Conservation (phyloP, 1,139 yeast species). For the Taiozyma onychis region DNA sequence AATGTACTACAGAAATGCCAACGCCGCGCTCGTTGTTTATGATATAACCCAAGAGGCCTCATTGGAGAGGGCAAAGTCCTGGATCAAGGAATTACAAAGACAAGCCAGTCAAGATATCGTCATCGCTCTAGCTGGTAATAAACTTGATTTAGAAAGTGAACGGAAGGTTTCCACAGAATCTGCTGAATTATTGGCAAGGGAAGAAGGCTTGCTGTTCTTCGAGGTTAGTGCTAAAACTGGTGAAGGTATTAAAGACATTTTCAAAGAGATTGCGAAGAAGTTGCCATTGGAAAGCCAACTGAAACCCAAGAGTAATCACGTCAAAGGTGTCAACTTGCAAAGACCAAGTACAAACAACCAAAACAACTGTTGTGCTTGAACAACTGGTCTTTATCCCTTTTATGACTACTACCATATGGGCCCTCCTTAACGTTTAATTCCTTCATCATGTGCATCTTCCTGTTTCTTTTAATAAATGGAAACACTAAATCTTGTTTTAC, state of each 20-base stretch:
- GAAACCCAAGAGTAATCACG: constrained; percentile 24
- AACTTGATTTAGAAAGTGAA: constrained; percentile 56
- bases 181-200: constrained; percentile 58
- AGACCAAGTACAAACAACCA: constrained; percentile 43
- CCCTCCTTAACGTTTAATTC: neutral
- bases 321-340: constrained; percentile 33
- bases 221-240: constrained; percentile 97
- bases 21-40: constrained; percentile 76
- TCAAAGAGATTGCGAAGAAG: constrained; percentile 74
- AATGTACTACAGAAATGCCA: constrained; percentile 81
- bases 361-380: constrained; percentile 30
- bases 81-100: constrained; percentile 93
- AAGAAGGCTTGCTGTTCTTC: constrained; percentile 73
- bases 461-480: neutral
- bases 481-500: neutral
- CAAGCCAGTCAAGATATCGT: constrained; percentile 83
- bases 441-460: neutral
- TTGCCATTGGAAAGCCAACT: constrained; percentile 41
- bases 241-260: constrained; percentile 71
- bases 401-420: neutral
- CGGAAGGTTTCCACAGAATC: constrained; percentile 50
- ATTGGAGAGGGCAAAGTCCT: constrained; percentile 82
- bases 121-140: constrained; percentile 81
- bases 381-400: neutral
- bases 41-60: constrained; percentile 68